Conservation (phyloP, 192 early-diverging fungal species). For the Spizellomyces punctatus region DNA sequence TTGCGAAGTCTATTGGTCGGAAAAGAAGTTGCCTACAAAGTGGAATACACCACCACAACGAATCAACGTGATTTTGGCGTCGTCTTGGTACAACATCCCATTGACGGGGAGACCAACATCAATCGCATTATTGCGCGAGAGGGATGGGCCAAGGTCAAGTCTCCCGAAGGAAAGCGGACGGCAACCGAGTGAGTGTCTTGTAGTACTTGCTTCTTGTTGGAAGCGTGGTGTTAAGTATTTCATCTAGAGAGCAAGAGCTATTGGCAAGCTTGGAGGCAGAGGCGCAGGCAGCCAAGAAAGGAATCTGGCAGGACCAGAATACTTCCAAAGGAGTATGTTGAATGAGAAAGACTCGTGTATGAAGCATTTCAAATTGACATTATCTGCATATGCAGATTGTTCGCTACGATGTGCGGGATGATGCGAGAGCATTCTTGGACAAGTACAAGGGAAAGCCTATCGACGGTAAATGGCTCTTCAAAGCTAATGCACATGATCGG, state of each 20-base stretch:
- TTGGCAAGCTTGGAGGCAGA: slow-evolving; percentile 66
- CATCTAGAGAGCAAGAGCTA: slow-evolving; percentile 50
- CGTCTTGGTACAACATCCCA: slow-evolving; percentile 45
- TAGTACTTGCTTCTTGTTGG: slow-evolving; percentile 8
- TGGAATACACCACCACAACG: slow-evolving; percentile 74
- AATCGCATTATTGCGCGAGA: slow-evolving; percentile 72
- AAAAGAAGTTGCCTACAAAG: slow-evolving; percentile 82
- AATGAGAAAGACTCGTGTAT: too few relatives aligned
- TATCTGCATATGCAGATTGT: too few relatives aligned
- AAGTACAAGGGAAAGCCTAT: slow-evolving; percentile 80
- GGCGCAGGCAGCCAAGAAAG: slow-evolving; percentile 70
- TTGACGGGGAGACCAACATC: slow-evolving; percentile 65
- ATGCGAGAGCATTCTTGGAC: slow-evolving; percentile 73
- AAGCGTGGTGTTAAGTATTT: neutral
- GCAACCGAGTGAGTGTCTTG: slow-evolving; percentile 17
- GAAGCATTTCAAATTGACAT: too few relatives aligned
- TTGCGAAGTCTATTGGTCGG: slow-evolving; percentile 85
- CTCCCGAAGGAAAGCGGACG: slow-evolving; percentile 39
- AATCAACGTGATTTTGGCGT: slow-evolving; percentile 63
- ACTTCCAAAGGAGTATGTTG: neutral
- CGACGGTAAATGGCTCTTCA: neutral
- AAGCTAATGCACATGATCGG: neutral
- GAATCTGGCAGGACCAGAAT: slow-evolving; percentile 67
- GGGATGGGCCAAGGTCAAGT: slow-evolving; percentile 84
- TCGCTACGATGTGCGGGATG: slow-evolving; percentile 38